Evolutionary conservation across 1,284 basidiomycete genomes (phyloP).

Genomic region (Bjerkandera adusta): DNA sequence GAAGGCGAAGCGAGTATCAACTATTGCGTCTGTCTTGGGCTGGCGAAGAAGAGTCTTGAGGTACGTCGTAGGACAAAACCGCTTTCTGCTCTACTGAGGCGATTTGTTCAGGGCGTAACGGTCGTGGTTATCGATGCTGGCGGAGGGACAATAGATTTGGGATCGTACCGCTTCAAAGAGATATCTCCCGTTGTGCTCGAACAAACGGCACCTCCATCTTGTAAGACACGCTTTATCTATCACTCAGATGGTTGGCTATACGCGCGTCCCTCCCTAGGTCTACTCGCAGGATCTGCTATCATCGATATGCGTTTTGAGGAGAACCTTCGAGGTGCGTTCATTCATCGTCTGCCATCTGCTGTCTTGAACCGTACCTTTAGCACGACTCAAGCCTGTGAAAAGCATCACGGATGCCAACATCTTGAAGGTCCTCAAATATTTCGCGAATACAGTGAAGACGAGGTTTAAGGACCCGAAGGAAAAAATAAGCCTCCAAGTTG

Average conservation of each 20-base stretch:
- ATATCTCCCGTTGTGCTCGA: constrained; percentile 27
- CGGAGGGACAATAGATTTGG: constrained; percentile 55
- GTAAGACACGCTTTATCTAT: constrained; percentile 28
- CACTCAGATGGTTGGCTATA: too few species aligned
- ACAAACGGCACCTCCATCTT: constrained; percentile 40
- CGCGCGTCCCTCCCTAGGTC: too few species aligned
- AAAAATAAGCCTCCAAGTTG: constrained; percentile 40
- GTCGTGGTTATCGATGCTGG: constrained; percentile 57
- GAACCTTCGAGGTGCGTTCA: too few species aligned
- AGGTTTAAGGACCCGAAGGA: constrained; percentile 36
- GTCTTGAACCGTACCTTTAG: too few species aligned
- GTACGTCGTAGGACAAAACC: too few species aligned
- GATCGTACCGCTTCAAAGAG: constrained; percentile 39
- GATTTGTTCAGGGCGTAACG: constrained; percentile 38
- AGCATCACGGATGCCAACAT: constrained; percentile 34
- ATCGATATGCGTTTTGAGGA: too few species aligned
- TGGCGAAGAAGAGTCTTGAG: constrained; percentile 29
- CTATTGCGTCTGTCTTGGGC: constrained; percentile 39
- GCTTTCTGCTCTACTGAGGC: too few species aligned
- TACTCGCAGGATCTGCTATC: constrained; percentile 28
- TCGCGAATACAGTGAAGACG: constrained; percentile 41
- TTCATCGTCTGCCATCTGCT: too few species aligned
- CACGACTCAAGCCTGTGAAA: too few species aligned
- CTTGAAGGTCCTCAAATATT: constrained; percentile 33
- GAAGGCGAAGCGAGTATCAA: constrained; percentile 52